Evolutionary conservation across 257 asterid species (phyloP).

Genomic region (Solanum pennellii): DNA sequence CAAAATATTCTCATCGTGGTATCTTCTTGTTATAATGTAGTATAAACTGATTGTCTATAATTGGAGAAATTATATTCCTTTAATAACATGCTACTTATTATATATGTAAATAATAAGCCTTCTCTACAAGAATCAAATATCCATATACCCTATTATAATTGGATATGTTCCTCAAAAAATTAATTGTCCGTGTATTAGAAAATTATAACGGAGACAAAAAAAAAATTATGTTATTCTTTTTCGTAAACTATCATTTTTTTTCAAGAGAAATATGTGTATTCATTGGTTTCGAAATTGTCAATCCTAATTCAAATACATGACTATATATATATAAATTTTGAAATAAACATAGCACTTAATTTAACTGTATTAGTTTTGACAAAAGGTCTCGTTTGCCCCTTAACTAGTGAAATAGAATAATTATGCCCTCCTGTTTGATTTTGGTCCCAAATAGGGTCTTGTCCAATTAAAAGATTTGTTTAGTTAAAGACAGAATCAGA

Average conservation of each 20-base stretch:
- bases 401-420: background rate
- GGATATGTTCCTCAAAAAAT: background rate
- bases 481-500: too few species aligned
- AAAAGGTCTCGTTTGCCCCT: background rate
- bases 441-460: background rate
- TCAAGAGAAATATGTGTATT: background rate
- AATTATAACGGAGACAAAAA: background rate
- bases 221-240: background rate
- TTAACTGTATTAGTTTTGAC: background rate
- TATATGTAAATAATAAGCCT: background rate
- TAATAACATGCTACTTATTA: background rate
- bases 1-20: background rate
- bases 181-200: background rate
- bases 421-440: background rate
- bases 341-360: background rate
- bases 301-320: background rate
- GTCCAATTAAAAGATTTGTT: too few species aligned
- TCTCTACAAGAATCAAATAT: background rate
- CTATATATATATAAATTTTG: too few species aligned
- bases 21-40: background rate
- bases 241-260: background rate
- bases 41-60: background rate
- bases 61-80: background rate
- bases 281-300: background rate
- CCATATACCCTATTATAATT: background rate